Conservation (phyloP, 176 grass and related monocot species). For the Canna indica region DNA sequence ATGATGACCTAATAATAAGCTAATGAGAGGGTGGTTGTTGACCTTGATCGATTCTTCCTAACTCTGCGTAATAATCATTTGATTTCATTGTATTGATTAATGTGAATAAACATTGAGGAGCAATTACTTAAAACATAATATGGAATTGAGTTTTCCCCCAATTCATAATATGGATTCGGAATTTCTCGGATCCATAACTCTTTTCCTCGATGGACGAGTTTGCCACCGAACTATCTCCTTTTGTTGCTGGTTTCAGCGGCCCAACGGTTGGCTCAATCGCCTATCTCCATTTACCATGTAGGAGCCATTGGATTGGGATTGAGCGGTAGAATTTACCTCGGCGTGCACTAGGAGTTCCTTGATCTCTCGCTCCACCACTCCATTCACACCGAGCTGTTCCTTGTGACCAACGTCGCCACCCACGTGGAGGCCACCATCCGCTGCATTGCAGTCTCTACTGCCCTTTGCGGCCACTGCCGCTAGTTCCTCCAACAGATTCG, state of each 20-base stretch:
- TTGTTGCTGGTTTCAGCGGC: slow-evolving; percentile 58
- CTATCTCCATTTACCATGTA: slow-evolving; percentile 64
- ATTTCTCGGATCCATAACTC: too few species aligned
- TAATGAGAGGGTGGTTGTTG: not conserved
- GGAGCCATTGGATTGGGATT: slow-evolving; percentile 74
- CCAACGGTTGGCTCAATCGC: slow-evolving; percentile 36
- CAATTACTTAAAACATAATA: too few species aligned
- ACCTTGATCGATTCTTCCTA: not conserved
- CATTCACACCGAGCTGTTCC: slow-evolving; percentile 87
- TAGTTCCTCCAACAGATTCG: slow-evolving; percentile 97
- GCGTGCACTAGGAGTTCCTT: slow-evolving; percentile 85
- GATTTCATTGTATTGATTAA: too few species aligned
- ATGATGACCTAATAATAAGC: too few species aligned
- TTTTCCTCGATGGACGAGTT: too few species aligned
- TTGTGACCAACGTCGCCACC: slow-evolving; percentile 62
- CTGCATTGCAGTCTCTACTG: slow-evolving; percentile 78
- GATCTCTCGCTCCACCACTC: slow-evolving; percentile 48
- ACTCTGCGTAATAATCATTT: too few species aligned
- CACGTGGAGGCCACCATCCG: slow-evolving; percentile 50
- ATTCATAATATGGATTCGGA: too few species aligned
- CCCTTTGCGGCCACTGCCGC: slow-evolving; percentile 92
- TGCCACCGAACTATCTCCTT: too few species aligned
- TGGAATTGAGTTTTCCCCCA: too few species aligned
- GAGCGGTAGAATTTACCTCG: slow-evolving; percentile 69
- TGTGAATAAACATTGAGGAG: too few species aligned